Conservation (phyloP, 768 basidiomycete genomes). For the Tephrocybe sp. region DNA sequence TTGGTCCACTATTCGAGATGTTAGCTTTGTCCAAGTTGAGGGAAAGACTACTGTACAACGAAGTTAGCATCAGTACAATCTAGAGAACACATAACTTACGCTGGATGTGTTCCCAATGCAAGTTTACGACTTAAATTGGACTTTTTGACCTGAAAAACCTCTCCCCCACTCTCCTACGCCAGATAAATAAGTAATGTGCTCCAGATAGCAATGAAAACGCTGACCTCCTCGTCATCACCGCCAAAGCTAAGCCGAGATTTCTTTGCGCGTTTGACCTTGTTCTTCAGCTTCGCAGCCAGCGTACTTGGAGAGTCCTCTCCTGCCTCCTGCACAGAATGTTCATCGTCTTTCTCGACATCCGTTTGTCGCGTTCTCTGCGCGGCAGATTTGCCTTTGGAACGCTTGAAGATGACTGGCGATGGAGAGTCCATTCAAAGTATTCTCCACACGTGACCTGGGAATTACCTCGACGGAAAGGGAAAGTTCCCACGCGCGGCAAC, state of each 20-base stretch:
- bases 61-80: constrained; percentile 7
- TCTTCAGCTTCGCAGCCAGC: constrained; percentile 66
- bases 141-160: constrained; percentile 79
- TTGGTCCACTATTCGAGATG: constrained; percentile 53
- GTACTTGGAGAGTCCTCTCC: constrained; percentile 55
- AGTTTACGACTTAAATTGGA: constrained; percentile 71
- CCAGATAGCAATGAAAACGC: constrained; percentile 19
- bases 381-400: constrained; percentile 39
- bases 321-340: constrained; percentile 23
- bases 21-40: constrained; percentile 53
- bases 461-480: constrained; percentile 21
- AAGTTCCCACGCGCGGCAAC: constrained; percentile 41
- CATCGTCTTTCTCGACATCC: constrained; percentile 34
- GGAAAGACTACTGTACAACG: constrained; percentile 36
- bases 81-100: constrained; percentile 30
- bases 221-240: constrained; percentile 59
- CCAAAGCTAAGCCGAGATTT: constrained; percentile 80
- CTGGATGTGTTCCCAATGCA: constrained; percentile 50
- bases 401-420: constrained; percentile 48
- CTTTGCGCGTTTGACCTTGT: constrained; percentile 62
- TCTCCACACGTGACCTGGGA: constrained; percentile 31
- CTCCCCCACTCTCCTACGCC: constrained; percentile 52
- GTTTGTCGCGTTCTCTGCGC: constrained; percentile 36
- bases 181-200: constrained; percentile 24
- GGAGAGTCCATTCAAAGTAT: constrained; percentile 36